phyloP scores from a whole-genome alignment of 192 early-diverging fungal genomes.

The Endogone sp. region DNA sequence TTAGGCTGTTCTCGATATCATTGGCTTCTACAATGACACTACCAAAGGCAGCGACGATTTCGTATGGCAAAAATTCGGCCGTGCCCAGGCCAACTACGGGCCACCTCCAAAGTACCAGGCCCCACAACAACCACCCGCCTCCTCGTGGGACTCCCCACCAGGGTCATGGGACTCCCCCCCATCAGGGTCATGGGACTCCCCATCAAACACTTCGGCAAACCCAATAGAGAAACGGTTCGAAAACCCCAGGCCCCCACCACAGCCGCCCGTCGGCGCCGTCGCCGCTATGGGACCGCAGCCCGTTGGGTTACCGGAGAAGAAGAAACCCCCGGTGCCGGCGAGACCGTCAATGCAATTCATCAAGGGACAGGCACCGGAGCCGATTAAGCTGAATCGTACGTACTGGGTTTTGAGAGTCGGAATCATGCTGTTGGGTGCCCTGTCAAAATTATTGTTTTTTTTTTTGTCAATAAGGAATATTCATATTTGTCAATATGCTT shows the following conservation, averaged over 20 bases:
- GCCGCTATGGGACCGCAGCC: not conserved
- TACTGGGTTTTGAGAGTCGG: too few species aligned
- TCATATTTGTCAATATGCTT: too few species aligned
- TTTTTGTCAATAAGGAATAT: too few species aligned
- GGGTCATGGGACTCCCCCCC: too few species aligned
- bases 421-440: too few species aligned
- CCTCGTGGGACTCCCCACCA: too few species aligned
- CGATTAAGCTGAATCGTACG: not conserved
- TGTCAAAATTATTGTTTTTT: too few species aligned
- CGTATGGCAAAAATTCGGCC: conserved; percentile 47
- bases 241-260: conserved; percentile 1
- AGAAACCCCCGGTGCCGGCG: not conserved
- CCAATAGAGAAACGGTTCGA: not conserved
- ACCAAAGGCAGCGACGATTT: conserved; percentile 32
- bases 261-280: not conserved
- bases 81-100: not conserved
- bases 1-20: conserved; percentile 74
- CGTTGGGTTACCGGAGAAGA: not conserved
- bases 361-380: not conserved
- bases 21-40: conserved; percentile 78
- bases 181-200: not conserved
- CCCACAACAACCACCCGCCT: too few species aligned
- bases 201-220: not conserved
- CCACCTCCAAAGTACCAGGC: too few species aligned
- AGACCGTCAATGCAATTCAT: not conserved